These are phyloP conservation scores for Aspergillus steynii DNA, from an alignment of 495 filamentous ascomycete species.

Conservation along the genomic window DNA sequence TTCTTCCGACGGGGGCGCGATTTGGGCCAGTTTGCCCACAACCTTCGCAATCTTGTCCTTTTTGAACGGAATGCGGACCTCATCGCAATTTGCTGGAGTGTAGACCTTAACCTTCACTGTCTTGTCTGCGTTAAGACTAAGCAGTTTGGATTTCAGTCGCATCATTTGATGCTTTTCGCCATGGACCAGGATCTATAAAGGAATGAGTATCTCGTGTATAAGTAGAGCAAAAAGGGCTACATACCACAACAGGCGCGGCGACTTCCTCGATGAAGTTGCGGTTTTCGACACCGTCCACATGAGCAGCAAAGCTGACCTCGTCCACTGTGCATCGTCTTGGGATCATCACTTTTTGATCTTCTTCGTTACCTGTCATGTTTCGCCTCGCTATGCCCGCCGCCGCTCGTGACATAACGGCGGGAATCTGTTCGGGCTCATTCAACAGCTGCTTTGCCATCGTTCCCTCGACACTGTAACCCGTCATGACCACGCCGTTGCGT, in stretches of 20 bases:
- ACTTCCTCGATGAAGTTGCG: conserved; percentile 93
- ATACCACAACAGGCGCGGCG: conserved; percentile 83
- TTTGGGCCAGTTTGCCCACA: conserved; percentile 86
- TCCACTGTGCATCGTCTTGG: conserved; percentile 87
- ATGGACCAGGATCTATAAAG: conserved; percentile 80
- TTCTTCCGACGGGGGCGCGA: conserved; percentile 60
- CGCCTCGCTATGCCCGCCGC: conserved; percentile 58
- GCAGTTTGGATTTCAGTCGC: conserved; percentile 87
- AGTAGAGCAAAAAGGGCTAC: conserved; percentile 29
- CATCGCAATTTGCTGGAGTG: conserved; percentile 91
- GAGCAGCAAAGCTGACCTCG: conserved; percentile 91
- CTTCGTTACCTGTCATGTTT: conserved; percentile 45
- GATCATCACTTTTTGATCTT: conserved; percentile 84
- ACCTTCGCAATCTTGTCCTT: conserved; percentile 96
- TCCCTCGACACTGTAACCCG: conserved; percentile 95
- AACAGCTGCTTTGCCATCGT: conserved; percentile 97
- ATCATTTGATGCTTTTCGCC: conserved; percentile 99
- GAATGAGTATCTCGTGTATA: conserved; percentile 14
- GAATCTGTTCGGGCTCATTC: conserved; percentile 89
- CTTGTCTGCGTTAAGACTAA: conserved; percentile 85
- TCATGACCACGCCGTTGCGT: conserved; percentile 95
- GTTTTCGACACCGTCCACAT: conserved; percentile 96
- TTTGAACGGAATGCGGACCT: conserved; percentile 91
- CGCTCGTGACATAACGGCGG: conserved; percentile 81
- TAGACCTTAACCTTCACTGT: conserved; percentile 82